Conservation (phyloP, 176 grass and related monocot species). For the Bromus sterilis region DNA sequence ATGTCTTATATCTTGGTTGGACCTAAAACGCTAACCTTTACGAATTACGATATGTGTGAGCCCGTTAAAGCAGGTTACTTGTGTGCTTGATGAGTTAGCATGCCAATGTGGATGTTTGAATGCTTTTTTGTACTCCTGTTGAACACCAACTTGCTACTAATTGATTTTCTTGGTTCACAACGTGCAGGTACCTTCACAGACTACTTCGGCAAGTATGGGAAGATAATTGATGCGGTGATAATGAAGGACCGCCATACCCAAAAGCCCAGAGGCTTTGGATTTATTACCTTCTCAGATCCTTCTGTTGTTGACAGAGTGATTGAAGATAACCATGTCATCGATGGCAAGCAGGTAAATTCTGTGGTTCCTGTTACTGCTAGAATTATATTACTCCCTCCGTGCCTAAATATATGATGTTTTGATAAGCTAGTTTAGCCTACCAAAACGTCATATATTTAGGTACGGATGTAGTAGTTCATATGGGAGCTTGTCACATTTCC, state of each 20-base stretch:
- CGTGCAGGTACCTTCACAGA: slow-evolving; percentile 60
- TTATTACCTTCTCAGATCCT: slow-evolving; percentile 74
- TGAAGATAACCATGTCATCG: slow-evolving; percentile 64
- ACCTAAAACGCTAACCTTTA: background rate
- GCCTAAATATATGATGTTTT: too few species aligned
- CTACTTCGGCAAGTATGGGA: slow-evolving; percentile 75
- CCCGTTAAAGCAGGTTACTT: background rate
- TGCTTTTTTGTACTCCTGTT: background rate
- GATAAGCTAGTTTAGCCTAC: too few species aligned
- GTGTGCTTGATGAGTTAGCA: background rate
- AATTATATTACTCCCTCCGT: too few species aligned
- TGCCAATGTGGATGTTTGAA: background rate
- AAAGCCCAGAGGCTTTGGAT: slow-evolving; percentile 89
- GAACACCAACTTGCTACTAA: background rate
- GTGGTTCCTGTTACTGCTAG: background rate
- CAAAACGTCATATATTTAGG: too few species aligned
- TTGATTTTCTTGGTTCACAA: background rate
- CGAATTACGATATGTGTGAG: background rate
- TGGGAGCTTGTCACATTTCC: background rate
- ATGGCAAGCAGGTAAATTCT: slow-evolving; percentile 55
- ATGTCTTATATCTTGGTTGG: background rate
- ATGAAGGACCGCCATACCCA: slow-evolving; percentile 83
- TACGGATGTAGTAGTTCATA: too few species aligned
- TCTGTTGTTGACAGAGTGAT: slow-evolving; percentile 79
- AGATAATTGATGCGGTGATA: slow-evolving; percentile 80